These are phyloP conservation scores for Cornus florida DNA, from an alignment of 148 eudicot genomes.

Conservation along the genomic window DNA sequence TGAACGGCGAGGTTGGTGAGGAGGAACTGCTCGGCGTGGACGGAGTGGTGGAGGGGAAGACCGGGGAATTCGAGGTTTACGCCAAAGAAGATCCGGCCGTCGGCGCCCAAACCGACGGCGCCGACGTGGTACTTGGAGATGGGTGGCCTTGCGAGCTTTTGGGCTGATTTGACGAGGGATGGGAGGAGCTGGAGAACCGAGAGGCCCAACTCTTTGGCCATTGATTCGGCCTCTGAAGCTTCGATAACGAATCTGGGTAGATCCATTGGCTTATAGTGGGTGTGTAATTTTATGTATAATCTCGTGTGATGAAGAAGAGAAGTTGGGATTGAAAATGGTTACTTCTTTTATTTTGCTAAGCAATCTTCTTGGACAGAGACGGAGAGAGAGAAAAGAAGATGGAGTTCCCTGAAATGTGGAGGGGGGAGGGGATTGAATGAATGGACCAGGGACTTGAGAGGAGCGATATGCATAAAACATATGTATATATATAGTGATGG, in stretches of 20 bases:
- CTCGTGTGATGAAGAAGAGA: not conserved
- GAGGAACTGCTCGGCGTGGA: conserved; percentile 94
- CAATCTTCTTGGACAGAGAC: not conserved
- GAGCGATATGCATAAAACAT: conserved; percentile 18
- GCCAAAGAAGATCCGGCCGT: conserved; percentile 83
- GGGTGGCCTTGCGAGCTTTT: conserved; percentile 54
- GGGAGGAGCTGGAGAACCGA: conserved; percentile 65
- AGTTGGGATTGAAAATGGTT: not conserved
- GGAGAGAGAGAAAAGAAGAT: not conserved
- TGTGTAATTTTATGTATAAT: not conserved
- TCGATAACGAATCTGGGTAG: conserved; percentile 49
- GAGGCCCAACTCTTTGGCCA: conserved; percentile 44
- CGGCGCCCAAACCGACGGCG: conserved; percentile 68
- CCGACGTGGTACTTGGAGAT: conserved; percentile 73
- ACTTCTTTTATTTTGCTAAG: not conserved
- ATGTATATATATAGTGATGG: no score
- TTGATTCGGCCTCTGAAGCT: conserved; percentile 52
- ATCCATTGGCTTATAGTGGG: conserved; percentile 32
- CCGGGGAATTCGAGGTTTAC: conserved; percentile 80
- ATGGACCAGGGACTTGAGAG: not conserved
- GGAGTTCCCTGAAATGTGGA: not conserved
- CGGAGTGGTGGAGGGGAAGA: conserved; percentile 77
- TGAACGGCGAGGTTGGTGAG: conserved; percentile 54
- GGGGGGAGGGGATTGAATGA: conserved; percentile 7
- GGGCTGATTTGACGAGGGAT: conserved; percentile 47